These are phyloP conservation scores for Calocybe gangraenosa DNA, from an alignment of 768 basidiomycete species.

Conservation along the genomic window DNA sequence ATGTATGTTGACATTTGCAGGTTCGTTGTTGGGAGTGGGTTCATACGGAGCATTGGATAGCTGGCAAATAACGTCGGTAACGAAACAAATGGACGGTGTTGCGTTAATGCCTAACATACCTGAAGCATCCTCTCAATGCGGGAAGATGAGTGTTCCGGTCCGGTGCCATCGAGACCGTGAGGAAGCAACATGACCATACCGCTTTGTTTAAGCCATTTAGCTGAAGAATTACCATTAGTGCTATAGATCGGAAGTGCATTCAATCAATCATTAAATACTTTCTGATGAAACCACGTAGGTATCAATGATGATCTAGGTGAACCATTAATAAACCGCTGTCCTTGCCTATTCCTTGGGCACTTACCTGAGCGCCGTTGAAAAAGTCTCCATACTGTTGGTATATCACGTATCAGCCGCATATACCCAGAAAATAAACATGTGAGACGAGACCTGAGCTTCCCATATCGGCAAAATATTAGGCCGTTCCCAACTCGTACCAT, in stretches of 20 bases:
- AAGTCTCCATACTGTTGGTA: slow-evolving; percentile 78
- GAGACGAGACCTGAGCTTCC: slow-evolving; percentile 73
- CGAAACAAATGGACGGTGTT: background rate
- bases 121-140: slow-evolving; percentile 90
- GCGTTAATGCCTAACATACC: slow-evolving; percentile 32
- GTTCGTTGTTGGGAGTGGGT: slow-evolving; percentile 22
- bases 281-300: slow-evolving; percentile 84
- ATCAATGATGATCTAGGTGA: slow-evolving; percentile 71
- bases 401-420: background rate
- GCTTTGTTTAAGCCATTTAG: slow-evolving; percentile 93
- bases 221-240: slow-evolving; percentile 33
- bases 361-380: slow-evolving; percentile 81
- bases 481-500: slow-evolving; percentile 85
- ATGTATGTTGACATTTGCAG: slow-evolving; percentile 74
- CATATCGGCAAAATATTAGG: slow-evolving; percentile 82
- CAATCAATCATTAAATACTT: slow-evolving; percentile 42
- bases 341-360: slow-evolving; percentile 2
- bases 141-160: slow-evolving; percentile 89
- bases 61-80: slow-evolving; percentile 34
- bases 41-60: slow-evolving; percentile 70
- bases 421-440: background rate
- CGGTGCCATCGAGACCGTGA: slow-evolving; percentile 89
- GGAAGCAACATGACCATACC: slow-evolving; percentile 83
- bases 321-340: background rate
- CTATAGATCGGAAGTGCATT: background rate